phyloP scores from a whole-genome alignment of 2,329 filamentous ascomycete species.

The Alternaria burnsii region DNA sequence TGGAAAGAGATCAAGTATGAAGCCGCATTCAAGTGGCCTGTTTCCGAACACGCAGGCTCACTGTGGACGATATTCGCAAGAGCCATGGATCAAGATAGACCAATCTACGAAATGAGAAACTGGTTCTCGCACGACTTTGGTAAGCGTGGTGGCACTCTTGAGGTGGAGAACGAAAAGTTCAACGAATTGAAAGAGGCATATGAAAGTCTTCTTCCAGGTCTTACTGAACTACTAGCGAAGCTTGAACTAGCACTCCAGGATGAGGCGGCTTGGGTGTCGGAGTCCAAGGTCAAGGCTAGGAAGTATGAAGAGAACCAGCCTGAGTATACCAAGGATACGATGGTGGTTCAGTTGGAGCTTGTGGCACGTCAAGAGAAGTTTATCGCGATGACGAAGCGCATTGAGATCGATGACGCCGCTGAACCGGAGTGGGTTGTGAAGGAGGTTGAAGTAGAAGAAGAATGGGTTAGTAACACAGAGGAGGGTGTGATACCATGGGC shows the following conservation, averaged over 20 bases:
- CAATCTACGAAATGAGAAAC: slow-evolving; percentile 7
- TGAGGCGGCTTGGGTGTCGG: not conserved
- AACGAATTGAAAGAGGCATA: not conserved
- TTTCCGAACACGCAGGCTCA: not conserved
- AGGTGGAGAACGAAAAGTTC: not conserved
- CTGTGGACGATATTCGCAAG: not conserved
- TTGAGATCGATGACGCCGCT: not conserved
- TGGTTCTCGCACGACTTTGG: slow-evolving; percentile 6
- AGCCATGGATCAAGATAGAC: slow-evolving; percentile 1
- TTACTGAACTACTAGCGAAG: not conserved
- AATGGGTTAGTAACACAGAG: not conserved
- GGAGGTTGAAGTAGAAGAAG: not conserved
- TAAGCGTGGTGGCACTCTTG: not conserved
- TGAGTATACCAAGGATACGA: not conserved
- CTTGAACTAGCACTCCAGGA: not conserved
- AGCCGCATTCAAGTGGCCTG: not conserved
- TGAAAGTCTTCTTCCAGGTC: not conserved
- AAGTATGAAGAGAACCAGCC: not conserved
- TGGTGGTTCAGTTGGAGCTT: not conserved
- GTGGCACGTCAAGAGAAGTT: not conserved
- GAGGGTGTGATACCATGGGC: not conserved
- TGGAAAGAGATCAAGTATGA: slow-evolving; percentile 6
- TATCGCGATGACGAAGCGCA: not conserved
- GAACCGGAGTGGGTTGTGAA: not conserved
- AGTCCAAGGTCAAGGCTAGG: not conserved